phyloP scores from a whole-genome alignment of 495 filamentous ascomycete species.

The Hypoxylon cercidicola region DNA sequence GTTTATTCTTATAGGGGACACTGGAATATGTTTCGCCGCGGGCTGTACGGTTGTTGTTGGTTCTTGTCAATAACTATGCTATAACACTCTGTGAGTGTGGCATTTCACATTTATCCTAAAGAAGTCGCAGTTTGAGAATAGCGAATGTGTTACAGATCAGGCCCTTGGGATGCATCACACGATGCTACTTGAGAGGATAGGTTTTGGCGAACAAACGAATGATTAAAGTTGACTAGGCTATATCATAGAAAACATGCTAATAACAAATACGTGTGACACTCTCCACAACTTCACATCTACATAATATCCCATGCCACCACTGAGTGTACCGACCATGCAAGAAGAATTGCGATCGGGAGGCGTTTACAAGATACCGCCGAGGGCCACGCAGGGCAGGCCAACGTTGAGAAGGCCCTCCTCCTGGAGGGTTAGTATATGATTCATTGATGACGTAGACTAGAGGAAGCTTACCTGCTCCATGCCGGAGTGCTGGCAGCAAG shows the following conservation, averaged over 20 bases:
- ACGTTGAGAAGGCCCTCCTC: conserved; percentile 56
- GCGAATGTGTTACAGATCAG: no score
- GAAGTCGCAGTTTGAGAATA: no score
- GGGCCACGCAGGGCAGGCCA: conserved; percentile 62
- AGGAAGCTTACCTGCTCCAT: conserved; percentile 49
- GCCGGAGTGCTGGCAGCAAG: conserved; percentile 61
- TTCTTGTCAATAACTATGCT: not conserved
- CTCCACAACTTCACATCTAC: conserved; percentile 45
- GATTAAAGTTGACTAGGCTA: conserved; percentile 47
- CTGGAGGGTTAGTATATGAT: conserved; percentile 31
- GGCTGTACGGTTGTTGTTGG: not conserved
- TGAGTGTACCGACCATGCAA: conserved; percentile 40
- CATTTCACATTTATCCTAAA: no score
- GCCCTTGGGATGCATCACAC: not conserved
- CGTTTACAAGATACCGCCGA: conserved; percentile 62
- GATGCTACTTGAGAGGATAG: not conserved
- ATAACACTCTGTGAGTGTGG: not conserved
- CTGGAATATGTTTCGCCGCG: not conserved
- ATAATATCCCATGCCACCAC: conserved; percentile 43
- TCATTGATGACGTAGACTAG: not conserved
- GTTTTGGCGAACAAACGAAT: conserved; percentile 33
- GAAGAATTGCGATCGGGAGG: conserved; percentile 22
- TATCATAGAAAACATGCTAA: conserved; percentile 41
- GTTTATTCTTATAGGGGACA: conserved; percentile 4
- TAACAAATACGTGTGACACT: conserved; percentile 42